Evolutionary conservation across 176 grass and related monocot genomes (phyloP).

Genomic region (Aegilops speltoides): DNA sequence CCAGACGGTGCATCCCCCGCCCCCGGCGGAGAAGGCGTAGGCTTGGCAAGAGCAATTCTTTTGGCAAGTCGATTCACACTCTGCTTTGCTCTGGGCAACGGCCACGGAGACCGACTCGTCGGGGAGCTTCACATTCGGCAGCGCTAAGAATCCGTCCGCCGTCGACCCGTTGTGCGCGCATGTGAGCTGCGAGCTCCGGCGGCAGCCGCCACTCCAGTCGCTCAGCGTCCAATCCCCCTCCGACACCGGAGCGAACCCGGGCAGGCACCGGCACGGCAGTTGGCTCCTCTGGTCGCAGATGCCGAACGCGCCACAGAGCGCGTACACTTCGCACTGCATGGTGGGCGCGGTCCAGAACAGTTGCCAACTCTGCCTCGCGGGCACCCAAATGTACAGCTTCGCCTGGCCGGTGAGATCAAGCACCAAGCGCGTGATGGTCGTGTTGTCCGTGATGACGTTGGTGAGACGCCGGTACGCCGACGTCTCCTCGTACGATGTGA

Average conservation of each 20-base stretch:
- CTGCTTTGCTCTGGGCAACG: not conserved
- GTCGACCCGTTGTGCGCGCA: not conserved
- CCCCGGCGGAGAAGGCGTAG: conserved; percentile 18
- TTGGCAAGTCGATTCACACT: conserved; percentile 1
- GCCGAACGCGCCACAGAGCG: conserved; percentile 26
- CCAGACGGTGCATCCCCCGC: not conserved
- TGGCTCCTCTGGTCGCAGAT: conserved; percentile 18
- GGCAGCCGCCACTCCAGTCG: conserved; percentile 21
- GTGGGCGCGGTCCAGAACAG: conserved; percentile 27
- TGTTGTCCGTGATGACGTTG: too few relatives aligned
- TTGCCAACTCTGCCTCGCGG: not conserved
- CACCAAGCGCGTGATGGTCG: too few relatives aligned
- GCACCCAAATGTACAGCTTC: not conserved
- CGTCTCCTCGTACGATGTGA: too few relatives aligned
- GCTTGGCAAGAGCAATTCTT: conserved; percentile 34
- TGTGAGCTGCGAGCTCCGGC: not conserved
- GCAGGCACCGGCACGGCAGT: conserved; percentile 21
- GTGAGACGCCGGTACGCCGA: too few relatives aligned
- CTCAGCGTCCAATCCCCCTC: conserved; percentile 14
- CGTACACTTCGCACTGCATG: conserved; percentile 32
- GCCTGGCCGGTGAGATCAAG: too few relatives aligned
- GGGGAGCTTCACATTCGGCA: not conserved
- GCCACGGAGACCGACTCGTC: not conserved
- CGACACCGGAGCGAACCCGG: conserved; percentile 16
- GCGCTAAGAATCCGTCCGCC: not conserved